A percentile compares a stretch with the other conserved stretches of the same genome.
These are phyloP conservation scores for Tetracentron sinense DNA, from an alignment of 164 flowering plant genomes.

Conservation along the genomic window DNA sequence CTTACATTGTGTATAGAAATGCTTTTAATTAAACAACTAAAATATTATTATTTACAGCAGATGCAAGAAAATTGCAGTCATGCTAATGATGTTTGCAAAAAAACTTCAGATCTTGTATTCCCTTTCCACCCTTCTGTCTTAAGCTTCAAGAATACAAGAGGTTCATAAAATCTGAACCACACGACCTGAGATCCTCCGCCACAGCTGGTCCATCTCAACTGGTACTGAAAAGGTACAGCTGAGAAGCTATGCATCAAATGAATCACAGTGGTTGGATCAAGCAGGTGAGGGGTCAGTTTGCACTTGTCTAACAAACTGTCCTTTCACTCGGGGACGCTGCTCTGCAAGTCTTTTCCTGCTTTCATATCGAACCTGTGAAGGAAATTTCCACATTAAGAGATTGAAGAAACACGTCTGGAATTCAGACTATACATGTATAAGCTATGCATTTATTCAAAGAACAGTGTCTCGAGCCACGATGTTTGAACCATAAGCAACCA, in stretches of 20 bases:
- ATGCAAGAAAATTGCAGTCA: too few species aligned
- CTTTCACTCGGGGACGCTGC: slow-evolving; percentile 83
- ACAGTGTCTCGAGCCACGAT: too few species aligned
- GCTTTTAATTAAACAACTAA: too few species aligned
- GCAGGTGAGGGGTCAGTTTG: slow-evolving; percentile 16
- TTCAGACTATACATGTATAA: too few species aligned
- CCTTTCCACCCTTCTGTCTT: background rate
- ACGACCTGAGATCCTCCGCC: too few species aligned
- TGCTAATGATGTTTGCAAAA: background rate
- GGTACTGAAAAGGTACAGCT: too few species aligned
- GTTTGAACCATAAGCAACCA: too few species aligned
- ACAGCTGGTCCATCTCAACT: too few species aligned
- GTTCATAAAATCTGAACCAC: background rate
- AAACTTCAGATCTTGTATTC: background rate
- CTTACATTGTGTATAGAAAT: background rate
- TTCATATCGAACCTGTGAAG: slow-evolving; percentile 73
- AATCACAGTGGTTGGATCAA: slow-evolving; percentile 13
- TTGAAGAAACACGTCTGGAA: too few species aligned
- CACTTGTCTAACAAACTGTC: slow-evolving; percentile 82
- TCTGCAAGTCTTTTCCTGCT: slow-evolving; percentile 91
- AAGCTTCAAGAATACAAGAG: background rate
- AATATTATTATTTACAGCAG: too few species aligned
- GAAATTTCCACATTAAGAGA: background rate
- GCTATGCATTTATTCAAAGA: background rate
- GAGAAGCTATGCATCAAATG: slow-evolving; percentile 14